These are phyloP conservation scores for Rutstroemia sp. DNA, from an alignment of 2,329 filamentous ascomycete genomes.

Conservation along the genomic window DNA sequence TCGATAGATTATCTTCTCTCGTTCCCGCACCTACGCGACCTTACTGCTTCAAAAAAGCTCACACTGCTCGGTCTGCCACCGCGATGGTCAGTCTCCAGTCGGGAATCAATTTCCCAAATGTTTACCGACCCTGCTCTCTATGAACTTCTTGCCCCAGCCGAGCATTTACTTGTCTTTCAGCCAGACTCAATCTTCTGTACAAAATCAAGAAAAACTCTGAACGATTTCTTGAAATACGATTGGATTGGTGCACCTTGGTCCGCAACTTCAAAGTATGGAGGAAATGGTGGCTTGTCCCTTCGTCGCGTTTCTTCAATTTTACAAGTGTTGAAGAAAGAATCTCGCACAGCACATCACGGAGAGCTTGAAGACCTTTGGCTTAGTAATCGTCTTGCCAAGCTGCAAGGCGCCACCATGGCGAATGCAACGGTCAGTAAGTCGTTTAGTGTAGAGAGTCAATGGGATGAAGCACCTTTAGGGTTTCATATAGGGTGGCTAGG, in stretches of 20 bases:
- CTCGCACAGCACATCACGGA: slow-evolving; percentile 39
- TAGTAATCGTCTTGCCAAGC: slow-evolving; percentile 38
- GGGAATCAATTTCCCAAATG: slow-evolving; percentile 46
- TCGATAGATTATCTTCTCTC: slow-evolving; percentile 38
- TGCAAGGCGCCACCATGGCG: slow-evolving; percentile 43
- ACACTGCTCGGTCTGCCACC: slow-evolving; percentile 5
- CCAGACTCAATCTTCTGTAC: slow-evolving; percentile 50
- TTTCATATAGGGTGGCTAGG: slow-evolving; percentile 42
- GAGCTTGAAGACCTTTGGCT: slow-evolving; percentile 51
- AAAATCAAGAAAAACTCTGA: slow-evolving; percentile 37
- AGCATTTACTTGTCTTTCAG: slow-evolving; percentile 49
- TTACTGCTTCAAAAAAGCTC: slow-evolving; percentile 16
- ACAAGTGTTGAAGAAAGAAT: slow-evolving; percentile 41
- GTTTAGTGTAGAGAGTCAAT: slow-evolving; percentile 43
- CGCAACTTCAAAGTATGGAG: slow-evolving; percentile 34
- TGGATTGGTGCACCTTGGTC: slow-evolving; percentile 37
- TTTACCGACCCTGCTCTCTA: slow-evolving; percentile 47
- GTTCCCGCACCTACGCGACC: slow-evolving; percentile 35
- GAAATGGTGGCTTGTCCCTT: slow-evolving; percentile 47
- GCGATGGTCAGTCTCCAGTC: slow-evolving; percentile 21
- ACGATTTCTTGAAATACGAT: slow-evolving; percentile 25
- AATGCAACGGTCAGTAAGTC: slow-evolving; percentile 32
- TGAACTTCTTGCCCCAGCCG: slow-evolving; percentile 39
- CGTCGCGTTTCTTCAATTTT: slow-evolving; percentile 45
- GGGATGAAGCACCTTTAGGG: slow-evolving; percentile 44